Evolutionary conservation across 2,329 filamentous ascomycete species (phyloP).

Genomic region (Alternaria brassicicola): DNA sequence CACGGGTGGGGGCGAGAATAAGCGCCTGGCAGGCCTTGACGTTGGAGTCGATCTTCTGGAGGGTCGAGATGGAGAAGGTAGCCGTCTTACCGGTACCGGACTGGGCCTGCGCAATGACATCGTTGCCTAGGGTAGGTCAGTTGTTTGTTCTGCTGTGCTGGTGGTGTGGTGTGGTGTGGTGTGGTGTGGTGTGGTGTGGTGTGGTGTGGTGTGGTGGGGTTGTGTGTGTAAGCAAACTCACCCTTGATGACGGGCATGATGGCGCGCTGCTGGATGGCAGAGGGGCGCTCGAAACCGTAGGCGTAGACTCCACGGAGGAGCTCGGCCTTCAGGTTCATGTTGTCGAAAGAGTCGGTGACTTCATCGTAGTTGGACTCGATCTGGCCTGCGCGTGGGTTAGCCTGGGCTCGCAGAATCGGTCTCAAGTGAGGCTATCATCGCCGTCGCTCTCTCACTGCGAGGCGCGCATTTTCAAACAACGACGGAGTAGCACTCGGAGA

Average conservation of each 20-base stretch:
- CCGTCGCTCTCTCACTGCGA: constrained; percentile 19
- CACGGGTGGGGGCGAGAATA: constrained; percentile 96
- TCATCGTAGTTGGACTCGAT: constrained; percentile 99
- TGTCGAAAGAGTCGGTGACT: constrained; percentile 98
- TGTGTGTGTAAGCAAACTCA: constrained; percentile 54
- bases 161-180: constrained; percentile 1
- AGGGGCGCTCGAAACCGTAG: constrained; percentile 99
- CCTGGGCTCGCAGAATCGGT: constrained; percentile 3
- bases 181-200: background rate
- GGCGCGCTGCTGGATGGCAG: constrained; percentile 99
- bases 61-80: constrained; percentile 98
- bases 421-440: constrained; percentile 3
- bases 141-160: constrained; percentile 8
- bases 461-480: constrained; percentile 12
- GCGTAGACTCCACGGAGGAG: constrained; percentile 98
- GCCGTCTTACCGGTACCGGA: constrained; percentile 99
- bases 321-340: constrained; percentile 96
- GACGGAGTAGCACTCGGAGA: background rate
- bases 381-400: constrained; percentile 69
- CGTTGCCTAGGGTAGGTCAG: constrained; percentile 67
- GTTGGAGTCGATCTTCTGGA: constrained; percentile 96
- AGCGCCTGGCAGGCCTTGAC: constrained; percentile 98
- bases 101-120: constrained; percentile 99
- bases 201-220: background rate
- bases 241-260: constrained; percentile 99